A percentile compares a stretch with the other conserved stretches of the same genome.
These are phyloP conservation scores for Apiotrichum mycotoxinovorans DNA, from an alignment of 1,284 basidiomycete species.

Conservation along the genomic window DNA sequence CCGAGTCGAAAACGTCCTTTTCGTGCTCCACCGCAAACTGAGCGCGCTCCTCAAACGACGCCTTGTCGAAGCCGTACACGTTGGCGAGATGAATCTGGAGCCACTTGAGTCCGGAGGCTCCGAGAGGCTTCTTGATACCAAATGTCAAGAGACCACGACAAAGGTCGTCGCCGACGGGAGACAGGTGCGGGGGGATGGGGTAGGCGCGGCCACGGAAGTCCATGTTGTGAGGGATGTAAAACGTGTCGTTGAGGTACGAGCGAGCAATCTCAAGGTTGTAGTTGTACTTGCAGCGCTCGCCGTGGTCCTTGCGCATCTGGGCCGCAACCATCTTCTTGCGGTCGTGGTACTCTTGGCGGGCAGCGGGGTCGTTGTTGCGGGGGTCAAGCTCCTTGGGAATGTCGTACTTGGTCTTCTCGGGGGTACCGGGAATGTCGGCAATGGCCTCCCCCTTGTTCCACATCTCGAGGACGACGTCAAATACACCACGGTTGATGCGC, in stretches of 20 bases:
- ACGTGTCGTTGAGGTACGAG: conserved; percentile 60
- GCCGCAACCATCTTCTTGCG: conserved; percentile 62
- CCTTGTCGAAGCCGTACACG: conserved; percentile 92
- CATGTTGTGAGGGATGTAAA: conserved; percentile 95
- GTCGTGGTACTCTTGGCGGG: conserved; percentile 60
- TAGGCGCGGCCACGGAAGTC: conserved; percentile 98
- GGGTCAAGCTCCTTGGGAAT: conserved; percentile 63
- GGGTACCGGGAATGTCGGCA: conserved; percentile 70
- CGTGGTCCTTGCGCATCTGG: conserved; percentile 74
- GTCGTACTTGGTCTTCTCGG: conserved; percentile 30
- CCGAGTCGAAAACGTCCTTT: conserved; percentile 77
- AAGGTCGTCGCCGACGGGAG: conserved; percentile 93
- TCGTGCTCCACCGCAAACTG: conserved; percentile 71
- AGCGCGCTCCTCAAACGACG: conserved; percentile 85
- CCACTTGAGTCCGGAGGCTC: conserved; percentile 74
- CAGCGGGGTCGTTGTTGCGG: conserved; percentile 64
- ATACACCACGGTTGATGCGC: conserved; percentile 76
- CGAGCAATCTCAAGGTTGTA: conserved; percentile 97
- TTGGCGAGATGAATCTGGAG: conserved; percentile 92
- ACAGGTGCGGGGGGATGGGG: conserved; percentile 92
- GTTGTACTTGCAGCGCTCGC: conserved; percentile 87
- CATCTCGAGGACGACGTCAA: conserved; percentile 66
- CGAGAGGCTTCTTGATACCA: conserved; percentile 73
- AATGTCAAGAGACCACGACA: conserved; percentile 86
- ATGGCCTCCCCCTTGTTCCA: conserved; percentile 81